Evolutionary conservation across 1,284 basidiomycete species (phyloP), one percentile per base, ranked within the genome.

Genomic region (Ustilago hordei): DNA sequence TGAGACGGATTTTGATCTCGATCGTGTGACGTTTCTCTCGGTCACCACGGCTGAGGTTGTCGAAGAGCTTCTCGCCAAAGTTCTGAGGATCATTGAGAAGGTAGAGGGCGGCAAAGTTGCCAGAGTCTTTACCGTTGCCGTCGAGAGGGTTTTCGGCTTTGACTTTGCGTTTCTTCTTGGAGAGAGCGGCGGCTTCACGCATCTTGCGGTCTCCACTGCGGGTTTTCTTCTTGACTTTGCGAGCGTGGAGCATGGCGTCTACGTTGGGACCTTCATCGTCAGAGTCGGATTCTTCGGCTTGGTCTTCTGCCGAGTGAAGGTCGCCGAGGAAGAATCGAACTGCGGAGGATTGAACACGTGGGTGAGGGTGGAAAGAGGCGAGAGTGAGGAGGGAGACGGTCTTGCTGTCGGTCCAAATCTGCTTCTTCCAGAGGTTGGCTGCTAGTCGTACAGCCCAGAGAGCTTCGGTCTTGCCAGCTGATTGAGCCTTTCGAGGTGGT

Each of bases 391-490:
- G 96, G 6, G 95, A 92, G 7, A 99, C 95, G 0, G 95, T 91
- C 88, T 98, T 98, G 3, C 92, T 90, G 85, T 99, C 97, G 64
- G 90, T 92, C 95, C 96, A 99, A 45, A 97, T 91, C 39, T 92
- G 91, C 87, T 96, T 98, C 81, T 90, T 91, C 97, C 96, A 99
- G 32, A 99, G 88, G 82, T 99, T 95, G 83, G 94, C 93, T 15
- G 95, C 94, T 61, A 99, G 88, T 56, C 96, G 92, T 52, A 99
- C 92, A 2, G 97, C 96, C 96, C 97, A 99, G 90, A 98, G 93
- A 2, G 96, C 95, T 83, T 98, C 96, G 9, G 80, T 79, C 65
- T 81, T 83, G 36, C 81, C 78, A 7, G 66, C 74, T 19, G 74
- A 79, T 68, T 86, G 86, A 13, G 94, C 91, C 80, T 94, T 76